phyloP scores from a whole-genome alignment of 805 yeast species.

The Myxozyma neglecta region DNA sequence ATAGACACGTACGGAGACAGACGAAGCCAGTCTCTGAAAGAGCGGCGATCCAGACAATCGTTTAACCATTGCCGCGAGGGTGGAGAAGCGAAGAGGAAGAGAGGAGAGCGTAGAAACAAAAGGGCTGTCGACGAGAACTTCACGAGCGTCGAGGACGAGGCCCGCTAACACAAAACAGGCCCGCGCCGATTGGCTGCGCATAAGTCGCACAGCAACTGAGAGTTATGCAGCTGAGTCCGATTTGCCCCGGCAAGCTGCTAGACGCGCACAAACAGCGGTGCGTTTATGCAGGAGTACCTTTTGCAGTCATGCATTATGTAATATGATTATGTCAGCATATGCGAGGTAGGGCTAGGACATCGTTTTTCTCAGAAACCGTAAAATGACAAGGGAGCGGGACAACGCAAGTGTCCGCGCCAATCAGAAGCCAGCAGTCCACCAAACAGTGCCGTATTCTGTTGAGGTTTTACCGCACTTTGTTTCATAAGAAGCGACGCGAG shows the following conservation, averaged over 20 bases:
- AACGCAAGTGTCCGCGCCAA: too few relatives aligned
- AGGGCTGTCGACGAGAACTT: neutral
- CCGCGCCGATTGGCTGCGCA: conserved; percentile 15
- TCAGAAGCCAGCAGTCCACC: too few relatives aligned
- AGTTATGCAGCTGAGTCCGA: neutral
- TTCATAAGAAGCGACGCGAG: too few relatives aligned
- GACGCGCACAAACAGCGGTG: neutral
- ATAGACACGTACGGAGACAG: conserved; percentile 15
- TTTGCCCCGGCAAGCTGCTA: neutral
- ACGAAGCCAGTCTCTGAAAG: conserved; percentile 18
- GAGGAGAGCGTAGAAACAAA: neutral
- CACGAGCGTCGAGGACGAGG: neutral
- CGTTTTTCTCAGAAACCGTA: too few relatives aligned
- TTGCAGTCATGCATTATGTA: neutral
- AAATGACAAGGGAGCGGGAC: too few relatives aligned
- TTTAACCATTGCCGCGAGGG: conserved; percentile 24
- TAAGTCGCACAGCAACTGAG: neutral
- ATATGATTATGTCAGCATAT: neutral
- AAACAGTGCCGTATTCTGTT: too few relatives aligned
- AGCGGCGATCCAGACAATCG: conserved; percentile 26
- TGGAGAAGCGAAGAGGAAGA: neutral
- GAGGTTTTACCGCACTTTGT: too few relatives aligned
- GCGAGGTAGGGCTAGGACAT: neutral
- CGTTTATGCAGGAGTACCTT: neutral
- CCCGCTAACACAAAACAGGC: conserved; percentile 10